phyloP scores from a whole-genome alignment of 2,329 filamentous ascomycete species.

The Gliomastix tumulicola region DNA sequence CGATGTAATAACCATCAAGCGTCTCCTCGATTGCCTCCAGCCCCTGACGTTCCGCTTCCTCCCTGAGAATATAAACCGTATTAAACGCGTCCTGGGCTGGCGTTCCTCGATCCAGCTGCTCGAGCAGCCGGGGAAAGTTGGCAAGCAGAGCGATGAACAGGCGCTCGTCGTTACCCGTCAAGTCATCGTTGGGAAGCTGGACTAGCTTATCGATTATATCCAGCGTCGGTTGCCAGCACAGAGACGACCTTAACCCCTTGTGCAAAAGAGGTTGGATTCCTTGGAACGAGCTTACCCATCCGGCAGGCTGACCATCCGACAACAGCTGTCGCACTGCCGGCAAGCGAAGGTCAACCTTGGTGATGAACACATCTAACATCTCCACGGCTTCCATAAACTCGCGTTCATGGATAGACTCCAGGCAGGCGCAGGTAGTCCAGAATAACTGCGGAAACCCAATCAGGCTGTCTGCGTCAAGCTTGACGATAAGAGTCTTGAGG shows the following conservation, averaged over 20 bases:
- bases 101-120: conserved; percentile 62
- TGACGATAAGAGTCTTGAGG: conserved; percentile 81
- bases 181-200: conserved; percentile 66
- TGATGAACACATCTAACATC: conserved; percentile 82
- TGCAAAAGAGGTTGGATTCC: conserved; percentile 81
- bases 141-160: conserved; percentile 82
- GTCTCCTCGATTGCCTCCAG: conserved; percentile 60
- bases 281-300: conserved; percentile 86
- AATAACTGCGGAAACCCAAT: conserved; percentile 92
- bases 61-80: conserved; percentile 63
- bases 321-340: conserved; percentile 62
- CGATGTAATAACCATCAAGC: conserved; percentile 62
- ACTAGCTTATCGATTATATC: conserved; percentile 73
- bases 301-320: conserved; percentile 69
- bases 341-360: conserved; percentile 74
- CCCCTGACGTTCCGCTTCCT: conserved; percentile 67
- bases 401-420: conserved; percentile 93
- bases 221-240: conserved; percentile 73
- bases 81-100: conserved; percentile 49
- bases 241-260: conserved; percentile 83
- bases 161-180: conserved; percentile 77
- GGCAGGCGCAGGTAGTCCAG: conserved; percentile 94
- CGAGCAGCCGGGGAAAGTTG: conserved; percentile 82
- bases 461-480: conserved; percentile 71
- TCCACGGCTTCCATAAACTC: conserved; percentile 88